Evolutionary conservation across 2,329 filamentous ascomycete species (phyloP), one percentile per base, ranked within the genome.

Genomic region (Diaporthe vaccinii): DNA sequence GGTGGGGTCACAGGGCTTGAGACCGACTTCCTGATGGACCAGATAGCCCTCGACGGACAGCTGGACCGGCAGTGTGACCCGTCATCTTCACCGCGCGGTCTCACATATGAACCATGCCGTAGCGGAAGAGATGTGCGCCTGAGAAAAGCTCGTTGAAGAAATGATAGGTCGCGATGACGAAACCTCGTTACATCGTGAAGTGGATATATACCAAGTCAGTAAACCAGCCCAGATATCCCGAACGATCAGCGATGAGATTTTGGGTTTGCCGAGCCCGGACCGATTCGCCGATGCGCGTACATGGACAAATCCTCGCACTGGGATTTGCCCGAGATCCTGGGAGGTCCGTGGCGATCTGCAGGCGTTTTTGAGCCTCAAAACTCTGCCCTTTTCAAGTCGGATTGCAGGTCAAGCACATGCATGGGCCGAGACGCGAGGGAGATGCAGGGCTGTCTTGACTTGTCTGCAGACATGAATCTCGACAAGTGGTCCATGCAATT

Each of bases 321-420:
- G 31, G 65, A 53, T 53, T 68, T 53, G 65, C 31, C 65, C 46
- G 46, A 39, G 12, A 22, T n/a, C 65, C 46, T 55, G 65, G 49
- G 65, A 69, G 65, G 15, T 55, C n/a, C 17, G 65, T 20, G 49
- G 8, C n/a, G 65, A 69, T 69, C 65, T 15, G 49, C 49, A 41
- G 14, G n/a, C 8, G 8, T 34, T 69, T 41, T 69, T 69, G 65
- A 69, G 65, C 65, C 65, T 69, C 65, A 69, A 69, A 68, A 68
- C 1, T 22, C 34, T 25, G 22, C 31, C 22, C 34, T 14, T 9
- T 2, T 3, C 34, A 31, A 15, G 49, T 39, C 36, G 25, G 34
- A 28, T 69, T 25, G 34, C 65, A 67, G 4, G 28, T 17, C 20
- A 22, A 55, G 25, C 12, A 20, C 25, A 31, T 36, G n/a, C 39